A percentile compares a stretch with the other conserved stretches of the same genome.
These are phyloP conservation scores for Colletotrichum sp. DNA, from an alignment of 2,329 filamentous ascomycete species.

Conservation along the genomic window DNA sequence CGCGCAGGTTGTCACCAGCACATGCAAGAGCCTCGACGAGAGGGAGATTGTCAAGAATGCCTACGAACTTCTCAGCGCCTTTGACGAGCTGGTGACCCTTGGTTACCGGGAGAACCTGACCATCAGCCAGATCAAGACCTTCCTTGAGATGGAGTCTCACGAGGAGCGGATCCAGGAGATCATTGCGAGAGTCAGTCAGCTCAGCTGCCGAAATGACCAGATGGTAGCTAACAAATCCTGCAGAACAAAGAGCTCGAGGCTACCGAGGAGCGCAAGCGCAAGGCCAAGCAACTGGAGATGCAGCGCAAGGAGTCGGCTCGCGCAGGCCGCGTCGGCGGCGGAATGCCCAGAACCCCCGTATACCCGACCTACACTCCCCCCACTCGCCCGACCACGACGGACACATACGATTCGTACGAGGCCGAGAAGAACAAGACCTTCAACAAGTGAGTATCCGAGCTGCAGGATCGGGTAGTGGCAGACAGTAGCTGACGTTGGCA, in stretches of 20 bases:
- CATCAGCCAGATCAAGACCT: conserved; percentile 97
- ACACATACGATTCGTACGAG: conserved; percentile 93
- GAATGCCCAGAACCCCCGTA: conserved; percentile 74
- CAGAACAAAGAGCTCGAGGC: conserved; percentile 99
- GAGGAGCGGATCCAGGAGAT: conserved; percentile 99
- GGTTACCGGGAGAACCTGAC: conserved; percentile 97
- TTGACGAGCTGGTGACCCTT: conserved; percentile 94
- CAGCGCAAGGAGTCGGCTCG: conserved; percentile 96
- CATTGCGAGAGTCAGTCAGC: conserved; percentile 76
- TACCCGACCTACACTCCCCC: conserved; percentile 92
- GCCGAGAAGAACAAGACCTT: conserved; percentile 95
- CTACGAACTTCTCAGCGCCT: conserved; percentile 94
- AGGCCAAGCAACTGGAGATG: conserved; percentile 98
- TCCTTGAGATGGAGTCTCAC: conserved; percentile 98
- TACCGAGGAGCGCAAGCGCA: conserved; percentile 96
- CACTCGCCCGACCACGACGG: conserved; percentile 72
- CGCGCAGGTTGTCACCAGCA: conserved; percentile 94
- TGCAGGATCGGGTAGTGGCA: background rate
- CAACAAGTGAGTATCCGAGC: conserved; percentile 66
- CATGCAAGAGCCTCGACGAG: conserved; percentile 96
- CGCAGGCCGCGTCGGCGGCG: conserved; percentile 63
- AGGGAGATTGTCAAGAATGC: conserved; percentile 94
- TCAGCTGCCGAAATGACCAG: background rate
- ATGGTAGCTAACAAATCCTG: conserved; percentile 25
- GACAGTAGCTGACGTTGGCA: background rate